Evolutionary conservation across 2,329 filamentous ascomycete species (phyloP).

Genomic region (Moelleriella libera): DNA sequence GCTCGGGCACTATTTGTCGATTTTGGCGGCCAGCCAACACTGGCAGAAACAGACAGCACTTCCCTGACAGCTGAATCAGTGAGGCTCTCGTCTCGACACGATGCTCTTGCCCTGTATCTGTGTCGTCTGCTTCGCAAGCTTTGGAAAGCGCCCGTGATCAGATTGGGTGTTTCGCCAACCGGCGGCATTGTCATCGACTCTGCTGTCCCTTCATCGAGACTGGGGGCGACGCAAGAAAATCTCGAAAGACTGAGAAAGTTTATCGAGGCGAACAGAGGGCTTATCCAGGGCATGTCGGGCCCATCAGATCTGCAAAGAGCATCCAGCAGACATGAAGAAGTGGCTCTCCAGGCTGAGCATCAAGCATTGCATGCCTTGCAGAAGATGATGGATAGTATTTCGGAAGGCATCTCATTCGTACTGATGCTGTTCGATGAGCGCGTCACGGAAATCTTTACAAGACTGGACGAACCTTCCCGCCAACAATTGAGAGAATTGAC

Average conservation of each 20-base stretch:
- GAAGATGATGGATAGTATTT: conserved; percentile 75
- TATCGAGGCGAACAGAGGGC: conserved; percentile 71
- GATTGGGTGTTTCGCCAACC: conserved; percentile 31
- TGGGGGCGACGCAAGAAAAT: conserved; percentile 66
- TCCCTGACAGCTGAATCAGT: conserved; percentile 68
- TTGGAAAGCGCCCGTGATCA: conserved; percentile 71
- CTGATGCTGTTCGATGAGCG: conserved; percentile 89
- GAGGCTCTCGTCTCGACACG: conserved; percentile 74
- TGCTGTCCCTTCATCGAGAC: conserved; percentile 51
- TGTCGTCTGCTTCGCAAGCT: conserved; percentile 76
- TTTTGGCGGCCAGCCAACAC: conserved; percentile 73
- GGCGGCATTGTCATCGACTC: conserved; percentile 52
- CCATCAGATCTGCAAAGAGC: conserved; percentile 71
- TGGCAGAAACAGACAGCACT: conserved; percentile 64
- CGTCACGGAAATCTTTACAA: conserved; percentile 71
- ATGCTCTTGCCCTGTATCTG: conserved; percentile 78
- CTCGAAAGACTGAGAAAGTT: conserved; percentile 70
- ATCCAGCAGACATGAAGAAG: conserved; percentile 74
- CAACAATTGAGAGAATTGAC: conserved; percentile 63
- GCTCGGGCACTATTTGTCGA: conserved; percentile 84
- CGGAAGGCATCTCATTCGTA: conserved; percentile 93
- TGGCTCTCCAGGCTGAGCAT: conserved; percentile 86
- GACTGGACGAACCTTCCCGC: conserved; percentile 57
- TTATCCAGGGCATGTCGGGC: conserved; percentile 89
- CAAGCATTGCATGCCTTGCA: conserved; percentile 79